Base-by-base conservation (phyloP, 352 stramenopile species). In the Globisporangium perplexum region DNA sequence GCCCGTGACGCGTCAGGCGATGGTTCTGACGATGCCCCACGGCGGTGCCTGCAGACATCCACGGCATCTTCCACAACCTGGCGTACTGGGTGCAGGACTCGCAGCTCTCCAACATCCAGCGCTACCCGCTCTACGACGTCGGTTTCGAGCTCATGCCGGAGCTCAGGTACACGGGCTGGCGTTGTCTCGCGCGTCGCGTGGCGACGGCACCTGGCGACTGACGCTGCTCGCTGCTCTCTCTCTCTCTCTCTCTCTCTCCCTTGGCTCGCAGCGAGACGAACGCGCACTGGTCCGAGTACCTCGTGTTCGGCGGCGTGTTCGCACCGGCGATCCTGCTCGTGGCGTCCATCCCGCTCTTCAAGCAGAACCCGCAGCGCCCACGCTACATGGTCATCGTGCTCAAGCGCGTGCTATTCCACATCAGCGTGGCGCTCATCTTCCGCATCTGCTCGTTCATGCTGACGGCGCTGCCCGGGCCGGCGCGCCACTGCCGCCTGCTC, bases 21-120 rank as follows among this genome's bases (percentile, higher is more conserved):
- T 1, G 3, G 28, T 23, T n/a, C n/a, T 53, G 6, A 45, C 36
- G 50, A 42, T 7, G 1, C 7, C 18, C 1, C 7, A 8, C 1
- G 39, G 10, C 47, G 7, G 12, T 28, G 18, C 33, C 33, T 50
- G 18, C 60, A 89, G 75, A 94, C 65, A 59, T 82, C 52, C 82
- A 92, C 62, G 77, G 62, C 41, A 63, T 94, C 53, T 92, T 93
- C 68, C 84, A 94, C 68, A 94, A 94, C 69, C 36, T 88, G 43
- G 84, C 84, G 39, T 94, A 94, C 71, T 94, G 79, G 68, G 77
- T 94, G 50, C 84, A 94, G 57, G 76, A 50, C 26, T 49, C 84
- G 53, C 73, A 87, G 53, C 65, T 93, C 10, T 72, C 78, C 23
- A 47, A 62, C 2, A 69, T 77, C 57, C 84, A 94, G 70, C 82